Base-by-base conservation (phyloP, 2,329 filamentous ascomycete species). In the Trichophyton mentagrophytes region DNA sequence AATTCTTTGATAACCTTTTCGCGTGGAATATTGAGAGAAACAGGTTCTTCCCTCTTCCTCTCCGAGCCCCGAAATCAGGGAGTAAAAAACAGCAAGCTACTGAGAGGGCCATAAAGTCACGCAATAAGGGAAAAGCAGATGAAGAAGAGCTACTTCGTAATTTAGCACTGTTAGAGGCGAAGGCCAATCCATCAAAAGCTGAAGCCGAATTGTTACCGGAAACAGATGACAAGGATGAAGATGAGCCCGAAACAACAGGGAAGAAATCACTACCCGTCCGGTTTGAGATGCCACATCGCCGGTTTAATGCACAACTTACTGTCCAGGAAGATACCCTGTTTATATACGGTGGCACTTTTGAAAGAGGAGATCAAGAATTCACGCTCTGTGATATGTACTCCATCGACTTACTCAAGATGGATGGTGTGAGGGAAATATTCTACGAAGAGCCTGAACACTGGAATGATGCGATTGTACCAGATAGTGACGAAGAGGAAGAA, bases 21-120 rank as follows among this genome's bases (percentile, higher is more conserved):
- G 88, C 91, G 3, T 97, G 91, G 89, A 96, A 95, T 69, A 85
- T 96, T 64, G 93, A 97, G 69, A 84, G 92, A 62, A 99, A 99
- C 71, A 82, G 93, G 7, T 97, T 96, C 77, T 96, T 97, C 78
- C 89, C 88, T 1, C 79, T 97, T 51, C 78, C 79, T 8, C 77
- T 97, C 53, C 82, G 91, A 59, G 89, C 90, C 66, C 83, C 89
- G 1, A 85, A 90, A 27, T 77, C 80, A 20, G 82, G 82, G 56
- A 82, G 84, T 64, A 87, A 85, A 66, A 85, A 83, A 65, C 76
- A 75, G 46, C 64, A 66, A 53, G 25, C 46, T 40, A 67, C 69
- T 22, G 71, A 69, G 57, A 73, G 74, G 61, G 64, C 67, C 8
- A 76, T 73, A 13, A 82, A 82, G 66, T 81, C 84, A 60, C 78